Conservation (phyloP, 176 grass and related monocot species). For the Aegilops umbellulata region DNA sequence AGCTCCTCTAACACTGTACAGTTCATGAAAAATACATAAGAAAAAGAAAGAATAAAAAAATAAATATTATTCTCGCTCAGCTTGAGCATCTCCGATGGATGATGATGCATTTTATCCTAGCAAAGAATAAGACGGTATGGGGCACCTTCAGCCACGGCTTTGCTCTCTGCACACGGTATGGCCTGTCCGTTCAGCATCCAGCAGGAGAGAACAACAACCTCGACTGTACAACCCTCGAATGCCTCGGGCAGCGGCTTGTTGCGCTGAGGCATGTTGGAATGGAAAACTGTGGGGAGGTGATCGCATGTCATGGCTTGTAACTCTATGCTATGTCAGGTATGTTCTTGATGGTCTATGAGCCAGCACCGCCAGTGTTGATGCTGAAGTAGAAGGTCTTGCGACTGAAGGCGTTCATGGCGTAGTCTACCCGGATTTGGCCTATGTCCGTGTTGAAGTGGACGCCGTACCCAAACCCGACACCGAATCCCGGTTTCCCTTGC, state of each 20-base stretch:
- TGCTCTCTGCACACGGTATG: background rate
- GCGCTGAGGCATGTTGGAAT: background rate
- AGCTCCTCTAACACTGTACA: background rate
- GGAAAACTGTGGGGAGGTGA: background rate
- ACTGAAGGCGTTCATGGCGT: constrained; percentile 78
- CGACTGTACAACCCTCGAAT: constrained; percentile 31
- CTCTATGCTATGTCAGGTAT: constrained; percentile 36
- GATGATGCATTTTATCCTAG: background rate
- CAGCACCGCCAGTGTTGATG: constrained; percentile 57
- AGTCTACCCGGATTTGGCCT: constrained; percentile 78
- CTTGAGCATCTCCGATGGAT: background rate
- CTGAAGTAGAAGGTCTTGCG: constrained; percentile 92
- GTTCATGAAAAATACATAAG: background rate
- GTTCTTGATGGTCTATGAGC: constrained; percentile 34
- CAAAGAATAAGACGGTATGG: background rate
- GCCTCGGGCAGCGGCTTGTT: background rate
- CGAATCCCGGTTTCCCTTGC: constrained; percentile 84
- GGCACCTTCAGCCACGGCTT: background rate
- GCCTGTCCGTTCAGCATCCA: background rate
- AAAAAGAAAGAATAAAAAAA: background rate
- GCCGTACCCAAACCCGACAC: constrained; percentile 83
- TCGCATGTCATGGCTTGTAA: background rate
- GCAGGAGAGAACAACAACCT: background rate
- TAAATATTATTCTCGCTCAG: background rate
- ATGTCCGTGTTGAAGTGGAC: constrained; percentile 74